These are phyloP conservation scores for Rhizopus delemar DNA, from an alignment of 371 early-diverging fungal species.

Conservation along the genomic window DNA sequence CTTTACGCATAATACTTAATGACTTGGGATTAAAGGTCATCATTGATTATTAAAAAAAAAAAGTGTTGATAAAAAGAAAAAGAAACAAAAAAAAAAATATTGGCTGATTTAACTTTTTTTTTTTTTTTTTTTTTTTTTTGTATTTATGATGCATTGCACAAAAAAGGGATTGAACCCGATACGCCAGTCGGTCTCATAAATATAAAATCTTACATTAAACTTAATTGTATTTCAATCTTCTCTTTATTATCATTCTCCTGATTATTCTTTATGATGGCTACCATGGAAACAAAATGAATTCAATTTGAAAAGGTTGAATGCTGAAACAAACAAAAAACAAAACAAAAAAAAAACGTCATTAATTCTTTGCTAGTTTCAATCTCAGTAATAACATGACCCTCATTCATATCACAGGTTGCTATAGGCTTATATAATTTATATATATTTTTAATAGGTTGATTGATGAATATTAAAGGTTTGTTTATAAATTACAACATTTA, in stretches of 20 bases:
- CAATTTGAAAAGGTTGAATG: neutral
- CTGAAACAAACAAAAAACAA: neutral
- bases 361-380: neutral
- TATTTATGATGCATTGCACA: constrained; percentile 22
- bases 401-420: neutral
- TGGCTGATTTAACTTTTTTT: constrained; percentile 14
- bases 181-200: constrained; percentile 26
- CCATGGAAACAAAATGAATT: neutral
- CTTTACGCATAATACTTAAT: constrained; percentile 21
- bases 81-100: constrained; percentile 9
- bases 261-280: too few relatives aligned
- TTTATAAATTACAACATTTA: neutral
- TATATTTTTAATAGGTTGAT: neutral
- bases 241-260: neutral
- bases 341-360: neutral
- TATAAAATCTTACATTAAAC: constrained; percentile 1
- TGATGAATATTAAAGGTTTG: neutral
- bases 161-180: constrained; percentile 31
- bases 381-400: neutral
- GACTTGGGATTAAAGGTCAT: constrained; percentile 8
- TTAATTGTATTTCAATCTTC: neutral
- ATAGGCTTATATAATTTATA: constrained; percentile 3
- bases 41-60: constrained; percentile 11
- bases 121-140: constrained; percentile 11
- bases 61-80: constrained; percentile 5